Evolutionary conservation across 306 rosid species (phyloP).

Genomic region (Citrullus amarus): DNA sequence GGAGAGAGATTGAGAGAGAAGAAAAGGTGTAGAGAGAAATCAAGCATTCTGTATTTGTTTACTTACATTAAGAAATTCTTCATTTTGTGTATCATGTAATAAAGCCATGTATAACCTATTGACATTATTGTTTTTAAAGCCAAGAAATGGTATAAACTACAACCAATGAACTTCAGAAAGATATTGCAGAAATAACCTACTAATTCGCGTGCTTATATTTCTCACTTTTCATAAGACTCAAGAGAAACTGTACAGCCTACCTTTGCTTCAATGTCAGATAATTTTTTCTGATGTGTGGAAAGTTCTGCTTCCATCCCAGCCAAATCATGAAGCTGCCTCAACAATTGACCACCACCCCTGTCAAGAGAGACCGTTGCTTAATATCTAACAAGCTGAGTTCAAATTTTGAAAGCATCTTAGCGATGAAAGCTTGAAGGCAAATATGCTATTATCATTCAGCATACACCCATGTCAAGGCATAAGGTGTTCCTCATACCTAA

Average conservation of each 20-base stretch:
- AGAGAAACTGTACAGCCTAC: slow-evolving; percentile 24
- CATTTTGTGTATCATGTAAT: neutral
- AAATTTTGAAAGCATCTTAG: neutral
- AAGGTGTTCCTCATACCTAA: neutral
- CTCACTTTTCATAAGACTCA: neutral
- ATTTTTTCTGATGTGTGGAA: slow-evolving; percentile 49
- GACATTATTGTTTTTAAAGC: neutral
- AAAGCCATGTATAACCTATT: neutral
- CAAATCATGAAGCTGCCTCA: slow-evolving; percentile 71
- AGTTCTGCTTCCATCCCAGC: slow-evolving; percentile 65
- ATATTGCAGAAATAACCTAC: neutral
- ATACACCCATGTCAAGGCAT: neutral
- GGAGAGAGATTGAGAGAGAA: no score
- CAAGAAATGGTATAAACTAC: neutral
- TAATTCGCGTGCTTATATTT: neutral
- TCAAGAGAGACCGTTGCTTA: slow-evolving; percentile 17
- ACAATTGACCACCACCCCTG: slow-evolving; percentile 85
- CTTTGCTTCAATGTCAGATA: slow-evolving; percentile 62
- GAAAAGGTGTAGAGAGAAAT: neutral
- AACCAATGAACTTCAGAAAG: neutral
- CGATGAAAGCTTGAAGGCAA: neutral
- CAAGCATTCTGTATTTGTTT: neutral
- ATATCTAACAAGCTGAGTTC: slow-evolving; percentile 12
- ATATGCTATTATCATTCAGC: neutral
- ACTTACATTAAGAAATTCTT: neutral